phyloP scores from a whole-genome alignment of 2,329 filamentous ascomycete genomes.

The Aulographum hederae region DNA sequence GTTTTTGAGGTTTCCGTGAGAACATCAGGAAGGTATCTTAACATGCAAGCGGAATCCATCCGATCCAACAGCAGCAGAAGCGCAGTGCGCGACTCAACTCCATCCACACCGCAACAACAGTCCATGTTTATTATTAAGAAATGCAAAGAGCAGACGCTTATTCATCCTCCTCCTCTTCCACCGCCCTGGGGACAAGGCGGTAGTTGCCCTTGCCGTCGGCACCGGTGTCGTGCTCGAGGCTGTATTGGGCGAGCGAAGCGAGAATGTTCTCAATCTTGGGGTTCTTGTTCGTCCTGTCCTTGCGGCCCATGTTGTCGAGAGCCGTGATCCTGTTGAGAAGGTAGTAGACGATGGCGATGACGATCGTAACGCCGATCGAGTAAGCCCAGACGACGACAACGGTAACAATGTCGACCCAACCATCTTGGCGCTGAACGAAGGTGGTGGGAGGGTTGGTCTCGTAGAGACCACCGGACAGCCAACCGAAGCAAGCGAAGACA shows the following conservation, averaged over 20 bases:
- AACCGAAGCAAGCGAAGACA: constrained; percentile 59
- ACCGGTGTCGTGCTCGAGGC: constrained; percentile 38
- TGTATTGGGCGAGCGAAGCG: constrained; percentile 44
- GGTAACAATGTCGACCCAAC: constrained; percentile 43
- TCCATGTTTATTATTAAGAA: no score
- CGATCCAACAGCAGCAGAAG: no score
- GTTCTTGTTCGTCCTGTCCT: constrained; percentile 41
- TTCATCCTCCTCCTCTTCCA: constrained; percentile 29
- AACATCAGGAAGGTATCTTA: no score
- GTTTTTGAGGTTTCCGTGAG: no score
- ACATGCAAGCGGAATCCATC: no score
- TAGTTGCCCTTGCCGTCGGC: constrained; percentile 26
- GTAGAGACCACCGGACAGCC: constrained; percentile 39
- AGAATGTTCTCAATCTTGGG: constrained; percentile 50
- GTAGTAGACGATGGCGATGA: constrained; percentile 48
- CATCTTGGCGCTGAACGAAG: constrained; percentile 24
- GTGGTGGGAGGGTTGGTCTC: constrained; percentile 23
- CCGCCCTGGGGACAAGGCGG: constrained; percentile 23
- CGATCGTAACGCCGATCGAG: constrained; percentile 46
- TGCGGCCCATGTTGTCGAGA: constrained; percentile 44
- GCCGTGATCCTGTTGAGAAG: constrained; percentile 39
- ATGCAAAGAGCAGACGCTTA: constrained; percentile 12
- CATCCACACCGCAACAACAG: no score
- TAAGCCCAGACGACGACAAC: constrained; percentile 47
- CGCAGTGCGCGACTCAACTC: no score